phyloP scores from a whole-genome alignment of 2,329 filamentous ascomycete genomes.

The Aspergillus sp. region DNA sequence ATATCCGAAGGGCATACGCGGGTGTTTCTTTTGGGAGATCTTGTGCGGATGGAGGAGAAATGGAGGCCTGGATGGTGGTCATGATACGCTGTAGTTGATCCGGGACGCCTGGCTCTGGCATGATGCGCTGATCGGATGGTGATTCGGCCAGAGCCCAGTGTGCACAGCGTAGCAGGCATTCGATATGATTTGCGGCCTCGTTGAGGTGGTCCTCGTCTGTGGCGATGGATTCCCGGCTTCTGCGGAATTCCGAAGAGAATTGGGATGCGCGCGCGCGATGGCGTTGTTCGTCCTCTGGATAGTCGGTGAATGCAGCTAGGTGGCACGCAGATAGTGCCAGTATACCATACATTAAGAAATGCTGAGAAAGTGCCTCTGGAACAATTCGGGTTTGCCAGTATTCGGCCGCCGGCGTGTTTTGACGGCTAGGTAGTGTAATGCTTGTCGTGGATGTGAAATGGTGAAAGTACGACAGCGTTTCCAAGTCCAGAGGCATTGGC shows the following conservation, averaged over 20 bases:
- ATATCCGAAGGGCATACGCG: not conserved
- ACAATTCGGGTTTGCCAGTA: constrained; percentile 2
- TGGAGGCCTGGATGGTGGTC: not conserved
- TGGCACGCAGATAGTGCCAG: constrained; percentile 7
- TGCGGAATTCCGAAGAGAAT: not conserved
- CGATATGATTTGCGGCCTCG: not conserved
- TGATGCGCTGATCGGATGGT: not conserved
- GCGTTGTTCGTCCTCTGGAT: not conserved
- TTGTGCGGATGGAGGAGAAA: not conserved
- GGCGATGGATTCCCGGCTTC: not conserved
- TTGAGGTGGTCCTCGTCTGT: not conserved
- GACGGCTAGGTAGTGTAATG: not conserved
- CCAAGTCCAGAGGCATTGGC: not conserved
- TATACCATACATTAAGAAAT: constrained; percentile 8
- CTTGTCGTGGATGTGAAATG: constrained; percentile 4
- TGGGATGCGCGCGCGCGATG: not conserved
- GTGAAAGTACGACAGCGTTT: constrained; percentile 10
- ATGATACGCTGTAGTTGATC: not conserved
- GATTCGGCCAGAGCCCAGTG: not conserved
- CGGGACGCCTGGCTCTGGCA: not conserved
- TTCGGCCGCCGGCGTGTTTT: not conserved
- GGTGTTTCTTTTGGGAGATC: not conserved
- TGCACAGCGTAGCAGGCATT: not conserved
- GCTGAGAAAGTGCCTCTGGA: not conserved
- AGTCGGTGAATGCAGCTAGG: not conserved